phyloP scores from a whole-genome alignment of 306 rosid species.

The Chamaecrista fasciculata region DNA sequence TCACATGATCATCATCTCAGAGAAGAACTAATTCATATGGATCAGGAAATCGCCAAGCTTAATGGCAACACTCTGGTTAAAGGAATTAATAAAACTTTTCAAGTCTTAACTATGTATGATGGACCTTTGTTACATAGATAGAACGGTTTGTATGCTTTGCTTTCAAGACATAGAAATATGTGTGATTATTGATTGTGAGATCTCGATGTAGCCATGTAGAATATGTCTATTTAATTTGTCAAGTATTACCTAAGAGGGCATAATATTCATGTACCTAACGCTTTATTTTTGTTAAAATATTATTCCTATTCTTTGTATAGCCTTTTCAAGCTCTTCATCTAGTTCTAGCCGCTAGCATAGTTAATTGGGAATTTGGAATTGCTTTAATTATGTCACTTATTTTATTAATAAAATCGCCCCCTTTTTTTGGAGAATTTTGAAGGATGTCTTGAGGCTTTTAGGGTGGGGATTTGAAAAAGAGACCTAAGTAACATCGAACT shows the following conservation, averaged over 20 bases:
- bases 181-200: not conserved
- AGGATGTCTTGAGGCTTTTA: no score
- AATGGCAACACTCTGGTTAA: no score
- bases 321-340: not conserved
- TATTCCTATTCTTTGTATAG: not conserved
- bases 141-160: not conserved
- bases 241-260: not conserved
- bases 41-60: no score
- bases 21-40: no score
- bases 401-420: not conserved
- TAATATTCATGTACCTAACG: not conserved
- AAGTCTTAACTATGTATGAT: not conserved
- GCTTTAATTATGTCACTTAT: not conserved
- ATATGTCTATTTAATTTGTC: not conserved
- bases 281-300: not conserved
- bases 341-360: no score
- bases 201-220: not conserved
- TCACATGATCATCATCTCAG: no score
- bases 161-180: not conserved
- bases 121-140: not conserved
- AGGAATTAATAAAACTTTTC: not conserved
- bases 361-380: no score
- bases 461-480: no score
- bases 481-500: not conserved
- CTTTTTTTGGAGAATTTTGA: no score